Percentiles rank a stretch among this genome's conserved stretches.
Evolutionary conservation across 2,329 filamentous ascomycete genomes (phyloP).

Genomic region (Diplodia intermedia): DNA sequence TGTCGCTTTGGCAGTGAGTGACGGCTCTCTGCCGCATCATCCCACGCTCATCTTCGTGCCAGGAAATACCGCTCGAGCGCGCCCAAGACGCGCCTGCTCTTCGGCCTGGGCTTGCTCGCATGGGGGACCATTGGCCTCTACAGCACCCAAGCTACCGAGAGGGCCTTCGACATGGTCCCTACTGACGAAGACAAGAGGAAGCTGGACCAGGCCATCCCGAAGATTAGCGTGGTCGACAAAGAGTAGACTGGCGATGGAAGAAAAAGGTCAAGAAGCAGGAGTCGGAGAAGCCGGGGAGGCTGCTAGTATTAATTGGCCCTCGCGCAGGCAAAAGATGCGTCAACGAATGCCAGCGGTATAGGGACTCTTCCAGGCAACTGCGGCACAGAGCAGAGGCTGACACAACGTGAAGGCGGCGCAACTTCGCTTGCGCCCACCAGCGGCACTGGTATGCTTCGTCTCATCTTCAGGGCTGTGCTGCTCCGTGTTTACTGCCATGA

Average conservation of each 20-base stretch:
- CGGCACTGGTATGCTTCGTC: not conserved
- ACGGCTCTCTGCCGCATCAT: not conserved
- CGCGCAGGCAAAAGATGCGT: not conserved
- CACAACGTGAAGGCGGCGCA: not conserved
- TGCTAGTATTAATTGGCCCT: not conserved
- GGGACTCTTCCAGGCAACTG: not conserved
- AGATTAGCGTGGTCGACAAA: constrained; percentile 65
- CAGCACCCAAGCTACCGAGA: constrained; percentile 74
- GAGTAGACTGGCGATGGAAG: not conserved
- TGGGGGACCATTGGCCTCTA: constrained; percentile 80
- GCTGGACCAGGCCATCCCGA: constrained; percentile 67
- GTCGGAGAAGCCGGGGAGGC: not conserved
- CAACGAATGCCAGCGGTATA: not conserved
- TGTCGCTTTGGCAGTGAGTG: constrained; percentile 49
- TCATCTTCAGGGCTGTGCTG: not conserved
- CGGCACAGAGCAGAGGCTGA: not conserved
- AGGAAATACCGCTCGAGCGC: constrained; percentile 71
- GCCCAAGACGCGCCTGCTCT: constrained; percentile 70
- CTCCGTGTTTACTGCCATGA: not conserved
- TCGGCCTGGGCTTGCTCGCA: constrained; percentile 76
- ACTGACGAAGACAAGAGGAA: constrained; percentile 75
- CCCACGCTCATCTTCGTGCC: not conserved
- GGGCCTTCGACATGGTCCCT: constrained; percentile 73
- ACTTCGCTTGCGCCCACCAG: not conserved
- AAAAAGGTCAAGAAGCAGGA: constrained; percentile 58